Conservation (phyloP, 805 yeast species). For the Ogataea pignaliae region DNA sequence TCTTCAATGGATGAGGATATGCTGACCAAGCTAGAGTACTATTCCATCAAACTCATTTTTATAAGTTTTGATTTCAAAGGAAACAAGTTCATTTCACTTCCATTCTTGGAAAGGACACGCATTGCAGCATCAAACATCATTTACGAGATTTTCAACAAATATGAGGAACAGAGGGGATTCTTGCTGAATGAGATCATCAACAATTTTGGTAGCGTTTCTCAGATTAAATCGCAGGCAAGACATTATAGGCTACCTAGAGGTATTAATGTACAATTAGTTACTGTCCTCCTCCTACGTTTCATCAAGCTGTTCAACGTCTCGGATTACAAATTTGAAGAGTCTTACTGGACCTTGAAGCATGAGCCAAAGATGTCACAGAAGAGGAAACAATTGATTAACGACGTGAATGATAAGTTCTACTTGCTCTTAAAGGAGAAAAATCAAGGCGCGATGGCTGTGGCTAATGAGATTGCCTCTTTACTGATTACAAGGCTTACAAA, state of each 20-base stretch:
- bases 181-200: constrained; percentile 56
- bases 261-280: constrained; percentile 42
- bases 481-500: constrained; percentile 29
- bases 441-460: constrained; percentile 8
- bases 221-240: constrained; percentile 39
- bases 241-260: constrained; percentile 42
- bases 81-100: constrained; percentile 18
- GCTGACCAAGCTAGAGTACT: constrained; percentile 56
- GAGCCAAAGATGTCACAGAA: constrained; percentile 5
- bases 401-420: constrained; percentile 10
- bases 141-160: constrained; percentile 34
- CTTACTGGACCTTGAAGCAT: constrained; percentile 18
- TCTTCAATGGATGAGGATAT: constrained; percentile 42
- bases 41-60: constrained; percentile 40
- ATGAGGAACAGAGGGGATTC: constrained; percentile 52
- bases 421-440: constrained; percentile 4
- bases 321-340: constrained; percentile 18
- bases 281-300: constrained; percentile 41
- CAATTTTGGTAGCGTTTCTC: constrained; percentile 46
- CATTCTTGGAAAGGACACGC: constrained; percentile 18
- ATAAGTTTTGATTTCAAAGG: constrained; percentile 27
- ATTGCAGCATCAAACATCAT: constrained; percentile 31
- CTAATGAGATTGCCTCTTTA: constrained; percentile 28
- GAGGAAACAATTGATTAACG: constrained; percentile 6
- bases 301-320: constrained; percentile 27